phyloP scores from a whole-genome alignment of 768 basidiomycete species.

The Rhodotorula graminis region DNA sequence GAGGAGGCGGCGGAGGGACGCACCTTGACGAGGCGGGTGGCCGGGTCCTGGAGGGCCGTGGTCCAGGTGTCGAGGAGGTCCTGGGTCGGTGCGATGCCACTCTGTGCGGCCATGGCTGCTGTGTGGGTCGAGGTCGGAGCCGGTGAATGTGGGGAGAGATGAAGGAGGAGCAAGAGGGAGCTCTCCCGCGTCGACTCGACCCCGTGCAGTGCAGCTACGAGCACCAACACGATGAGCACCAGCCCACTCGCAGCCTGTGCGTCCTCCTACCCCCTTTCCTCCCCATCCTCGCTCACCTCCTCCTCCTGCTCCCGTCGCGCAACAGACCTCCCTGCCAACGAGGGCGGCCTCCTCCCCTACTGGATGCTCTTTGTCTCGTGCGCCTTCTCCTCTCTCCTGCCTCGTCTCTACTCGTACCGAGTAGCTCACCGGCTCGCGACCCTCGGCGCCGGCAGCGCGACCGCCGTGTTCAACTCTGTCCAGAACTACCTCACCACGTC shows the following conservation, averaged over 20 bases:
- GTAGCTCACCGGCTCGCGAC: no score
- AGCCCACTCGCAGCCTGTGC: background rate
- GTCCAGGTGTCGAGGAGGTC: slow-evolving; percentile 4
- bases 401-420: background rate
- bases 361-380: slow-evolving; percentile 81
- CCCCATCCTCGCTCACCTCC: background rate
- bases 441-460: background rate
- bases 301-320: no score
- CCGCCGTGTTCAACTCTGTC: slow-evolving; percentile 73
- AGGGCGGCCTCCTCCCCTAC: slow-evolving; percentile 65
- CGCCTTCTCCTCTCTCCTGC: slow-evolving; percentile 43
- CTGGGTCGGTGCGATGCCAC: slow-evolving; percentile 9
- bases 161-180: no score
- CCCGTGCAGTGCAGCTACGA: background rate
- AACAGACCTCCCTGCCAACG: slow-evolving; percentile 46
- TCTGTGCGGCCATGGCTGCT: slow-evolving; percentile 22
- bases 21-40: slow-evolving; percentile 17
- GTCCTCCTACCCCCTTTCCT: no score
- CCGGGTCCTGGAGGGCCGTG: background rate
- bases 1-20: background rate
- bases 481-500: slow-evolving; percentile 76
- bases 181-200: no score
- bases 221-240: background rate
- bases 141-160: background rate
- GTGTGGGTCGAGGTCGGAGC: no score